Evolutionary conservation across 768 basidiomycete genomes (phyloP), one percentile per base, ranked within the genome.

Genomic region (Mycena crocata): DNA sequence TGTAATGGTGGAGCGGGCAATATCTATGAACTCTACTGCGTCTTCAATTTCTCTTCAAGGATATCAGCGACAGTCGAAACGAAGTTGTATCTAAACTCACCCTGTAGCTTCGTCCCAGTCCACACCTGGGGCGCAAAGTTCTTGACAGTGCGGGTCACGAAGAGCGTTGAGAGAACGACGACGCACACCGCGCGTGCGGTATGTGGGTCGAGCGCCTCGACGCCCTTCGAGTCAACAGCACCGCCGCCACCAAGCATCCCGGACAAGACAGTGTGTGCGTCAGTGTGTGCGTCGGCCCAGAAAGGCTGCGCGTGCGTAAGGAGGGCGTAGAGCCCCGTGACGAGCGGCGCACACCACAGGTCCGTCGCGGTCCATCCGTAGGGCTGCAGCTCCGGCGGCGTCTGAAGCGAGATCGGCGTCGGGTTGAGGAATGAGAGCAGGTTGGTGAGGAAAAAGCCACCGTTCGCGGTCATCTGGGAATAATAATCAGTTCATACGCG

Each of bases 291-390:
- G 31, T 90, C 87, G 1, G 85, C 87, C 90, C 90, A 96, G 77
- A 92, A 92, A 0, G 94, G 92, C 75, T 96, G 94, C 2, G 93
- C 90, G 68, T 95, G 93, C 12, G 94, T 95, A 56, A 96, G 84
- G 62, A 90, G 86, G 57, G 95, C 90, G 74, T 93, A 96, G 13
- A 96, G 74, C 1, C 83, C 92, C 14, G 94, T 94, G 71, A 90
- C 80, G 70, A 90, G 79, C 9, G 94, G 90, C 12, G 95, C 94
- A 77, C 88, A 88, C 95, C 95, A 97, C 32, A 95, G 76, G 74
- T 97, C 96, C 0, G 88, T 86, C 26, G 89, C 88, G 45, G 89
- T 91, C 95, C 95, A 97, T 15, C 96, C 96, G 62, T 91, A 91
- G 0, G 93, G 86, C 57, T 84, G 83, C 10, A 98, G 84, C 75